Evolutionary conservation across 495 filamentous ascomycete genomes (phyloP), one percentile per base, ranked within the genome.

Genomic region (Physcia stellaris): DNA sequence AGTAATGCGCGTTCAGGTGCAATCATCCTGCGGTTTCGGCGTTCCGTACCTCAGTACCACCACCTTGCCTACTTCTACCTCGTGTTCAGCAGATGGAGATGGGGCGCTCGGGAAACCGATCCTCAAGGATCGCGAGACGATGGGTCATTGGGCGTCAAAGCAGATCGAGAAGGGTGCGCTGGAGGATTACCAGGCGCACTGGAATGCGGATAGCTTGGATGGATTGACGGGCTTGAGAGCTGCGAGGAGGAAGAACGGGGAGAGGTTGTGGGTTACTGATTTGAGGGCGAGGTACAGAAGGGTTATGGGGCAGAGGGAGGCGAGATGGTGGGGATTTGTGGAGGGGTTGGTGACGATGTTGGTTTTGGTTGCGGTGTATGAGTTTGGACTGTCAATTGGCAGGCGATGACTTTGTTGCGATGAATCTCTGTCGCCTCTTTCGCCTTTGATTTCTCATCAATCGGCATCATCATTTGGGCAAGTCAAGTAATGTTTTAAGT

Each of bases 1-100:
- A n/a, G n/a, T n/a, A n/a, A n/a, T n/a, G n/a, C n/a, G 26, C 5
- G 4, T 40, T 15, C 32, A 70, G 65, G 63, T 73, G 6, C 69
- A 75, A 61, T 70, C 65, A 13, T 67, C 65, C 7, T 77, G 73
- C 45, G 70, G 73, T 1, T 76, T 59, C 45, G 70, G 67, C 10
- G 71, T 77, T 3, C 71, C 73, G 0, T 47, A 70, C 6, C 18
- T 54, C 13, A 46, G 47, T 4, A 46, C 41, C 35, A 44, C 56
- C 16, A 35, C 47, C 24, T 26, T 51, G 7, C 49, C 48, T 16
- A 42, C 13, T 2, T n/a, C 26, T 11, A 32, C 22, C 13, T n/a
- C n/a, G n/a, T n/a, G n/a, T n/a, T n/a, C n/a, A n/a, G n/a, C n/a
- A n/a, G n/a, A n/a, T n/a, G 39, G 35, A 15, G 45, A 49, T 13